Evolutionary conservation across 164 flowering plant species (phyloP).

Genomic region (Santalum album): DNA sequence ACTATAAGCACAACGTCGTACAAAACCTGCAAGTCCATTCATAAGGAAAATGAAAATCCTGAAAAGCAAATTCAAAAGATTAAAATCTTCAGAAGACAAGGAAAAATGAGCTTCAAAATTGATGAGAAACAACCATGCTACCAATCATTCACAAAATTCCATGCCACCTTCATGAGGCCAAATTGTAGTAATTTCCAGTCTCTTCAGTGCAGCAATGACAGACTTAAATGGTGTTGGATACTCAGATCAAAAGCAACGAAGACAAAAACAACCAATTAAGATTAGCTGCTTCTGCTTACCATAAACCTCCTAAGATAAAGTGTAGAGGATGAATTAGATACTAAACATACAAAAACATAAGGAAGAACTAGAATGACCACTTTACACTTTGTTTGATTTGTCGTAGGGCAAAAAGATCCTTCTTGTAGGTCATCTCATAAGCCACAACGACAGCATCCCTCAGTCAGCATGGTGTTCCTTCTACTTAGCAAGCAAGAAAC

Average conservation of each 20-base stretch:
- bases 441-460: constrained; percentile 42
- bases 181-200: constrained; percentile 26
- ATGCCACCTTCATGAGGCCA: constrained; percentile 45
- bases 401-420: constrained; percentile 40
- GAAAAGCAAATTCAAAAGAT: no score
- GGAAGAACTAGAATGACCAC: no score
- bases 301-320: constrained; percentile 35
- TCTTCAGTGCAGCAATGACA: constrained; percentile 49
- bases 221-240: constrained; percentile 50
- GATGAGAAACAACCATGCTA: constrained; percentile 15
- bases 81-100: no score
- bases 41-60: background rate
- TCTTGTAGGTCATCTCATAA: constrained; percentile 37
- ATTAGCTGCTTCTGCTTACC: constrained; percentile 51
- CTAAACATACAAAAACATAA: no score
- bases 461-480: constrained; percentile 51
- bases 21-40: constrained; percentile 37
- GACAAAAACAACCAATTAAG: constrained; percentile 33
- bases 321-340: no score
- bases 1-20: constrained; percentile 61
- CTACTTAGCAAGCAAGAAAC: constrained; percentile 61
- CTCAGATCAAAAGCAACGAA: constrained; percentile 56
- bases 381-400: constrained; percentile 49
- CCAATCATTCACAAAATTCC: constrained; percentile 74
- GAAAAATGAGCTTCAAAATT: no score